Base-by-base conservation (phyloP, 2,329 filamentous ascomycete genomes). In the Tolypocladium ophioglossoides region DNA sequence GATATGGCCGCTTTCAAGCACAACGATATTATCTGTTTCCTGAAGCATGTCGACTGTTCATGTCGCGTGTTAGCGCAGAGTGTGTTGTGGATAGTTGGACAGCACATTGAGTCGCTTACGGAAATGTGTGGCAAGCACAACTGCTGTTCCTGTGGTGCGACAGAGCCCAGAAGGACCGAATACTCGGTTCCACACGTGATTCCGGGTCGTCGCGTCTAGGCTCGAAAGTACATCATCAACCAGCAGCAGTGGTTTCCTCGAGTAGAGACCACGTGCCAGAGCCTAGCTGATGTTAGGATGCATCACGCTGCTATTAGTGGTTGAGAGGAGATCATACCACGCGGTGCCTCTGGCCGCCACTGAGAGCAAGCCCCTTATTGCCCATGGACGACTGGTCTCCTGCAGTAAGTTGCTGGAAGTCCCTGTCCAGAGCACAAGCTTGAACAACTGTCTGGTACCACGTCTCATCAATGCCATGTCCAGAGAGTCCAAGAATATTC, bases 351-450 rank as follows among this genome's bases (percentile, higher is more conserved):
- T 52, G 50, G 11, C 50, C 50, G 7, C 50, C 50, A 34, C 50
- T 52, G 14, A 52, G 32, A 2, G 27, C 41, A 3, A 46, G 18
- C 12, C 50, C 50, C 4, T 52, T 44, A 6, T 39, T 35, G 8
- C 30, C 50, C 4, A 52, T 27, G 3, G 18, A 18, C 4, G 40
- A 24, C n/a, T 9, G 27, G 22, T 62, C 60, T 1, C 58, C 59
- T 7, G 47, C 37, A 24, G 52, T 3, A 1, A 62, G 52, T 12
- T 57, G 54, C 10, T 48, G 24, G 2, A 62, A 54, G 22, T 59
- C 60, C 9, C 16, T 47, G 2, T 56, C 55, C 0, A 62, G 38
- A 2, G 56, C 58, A 10, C 60, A 62, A 0, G 60, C 59, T 5
- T 47, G 20, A 0, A 59, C 16, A 0, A 59, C 55, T 1, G 22